A percentile compares a stretch with the other conserved stretches of the same genome.
Conservation (phyloP, 2,329 filamentous ascomycete species). For the Shiraia sp. region DNA sequence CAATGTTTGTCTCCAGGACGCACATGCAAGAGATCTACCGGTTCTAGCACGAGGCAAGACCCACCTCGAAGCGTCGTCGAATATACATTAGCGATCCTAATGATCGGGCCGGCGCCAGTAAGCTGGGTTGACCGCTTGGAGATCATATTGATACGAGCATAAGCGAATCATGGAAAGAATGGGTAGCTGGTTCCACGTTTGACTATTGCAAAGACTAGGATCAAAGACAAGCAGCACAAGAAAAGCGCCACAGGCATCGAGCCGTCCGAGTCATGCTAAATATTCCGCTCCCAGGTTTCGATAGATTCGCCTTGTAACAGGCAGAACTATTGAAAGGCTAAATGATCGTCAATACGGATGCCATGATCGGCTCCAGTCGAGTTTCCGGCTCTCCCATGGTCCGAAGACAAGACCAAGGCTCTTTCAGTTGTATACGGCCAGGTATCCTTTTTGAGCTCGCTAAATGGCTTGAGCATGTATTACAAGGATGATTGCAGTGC, state of each 20-base stretch:
- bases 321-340: constrained; percentile 12
- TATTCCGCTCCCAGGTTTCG: neutral
- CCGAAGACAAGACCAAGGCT: constrained; percentile 19
- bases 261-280: too few relatives aligned
- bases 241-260: constrained; percentile 5
- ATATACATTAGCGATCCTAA: constrained; percentile 13
- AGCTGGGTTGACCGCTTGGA: constrained; percentile 23
- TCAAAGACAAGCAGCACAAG: constrained; percentile 4
- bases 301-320: neutral
- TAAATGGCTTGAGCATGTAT: constrained; percentile 10
- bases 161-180: constrained; percentile 12
- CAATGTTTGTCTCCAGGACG: constrained; percentile 28
- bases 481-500: constrained; percentile 4
- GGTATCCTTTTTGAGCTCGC: constrained; percentile 7
- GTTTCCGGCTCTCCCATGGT: constrained; percentile 26
- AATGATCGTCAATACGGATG: constrained; percentile 17
- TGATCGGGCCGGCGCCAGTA: constrained; percentile 24
- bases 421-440: constrained; percentile 15
- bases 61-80: constrained; percentile 23
- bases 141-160: constrained; percentile 20
- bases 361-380: constrained; percentile 16
- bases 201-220: constrained; percentile 14
- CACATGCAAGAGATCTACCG: constrained; percentile 24
- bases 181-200: constrained; percentile 20
- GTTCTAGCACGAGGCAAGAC: constrained; percentile 25